Conservation (phyloP, 352 stramenopile genomes). For the Pythium brachiatum region DNA sequence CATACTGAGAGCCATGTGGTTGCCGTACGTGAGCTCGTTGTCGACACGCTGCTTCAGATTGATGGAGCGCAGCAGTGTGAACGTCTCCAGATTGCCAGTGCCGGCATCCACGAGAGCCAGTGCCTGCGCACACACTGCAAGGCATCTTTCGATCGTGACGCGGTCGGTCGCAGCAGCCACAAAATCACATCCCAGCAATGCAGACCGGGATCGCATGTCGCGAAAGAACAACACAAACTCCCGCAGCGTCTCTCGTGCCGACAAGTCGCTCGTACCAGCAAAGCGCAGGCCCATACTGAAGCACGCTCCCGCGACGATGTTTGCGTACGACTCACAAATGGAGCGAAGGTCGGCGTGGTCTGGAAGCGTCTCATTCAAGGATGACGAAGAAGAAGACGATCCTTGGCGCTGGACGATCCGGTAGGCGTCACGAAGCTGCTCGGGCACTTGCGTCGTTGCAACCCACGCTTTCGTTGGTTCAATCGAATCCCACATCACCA, state of each 20-base stretch:
- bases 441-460: constrained; percentile 59
- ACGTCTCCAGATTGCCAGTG: constrained; percentile 92
- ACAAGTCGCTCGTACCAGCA: constrained; percentile 79
- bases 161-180: constrained; percentile 67
- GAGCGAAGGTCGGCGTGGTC: constrained; percentile 77
- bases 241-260: constrained; percentile 59
- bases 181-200: constrained; percentile 37
- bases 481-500: constrained; percentile 96
- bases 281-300: constrained; percentile 95
- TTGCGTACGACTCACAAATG: constrained; percentile 93
- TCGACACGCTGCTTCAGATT: constrained; percentile 79
- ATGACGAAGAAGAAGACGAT: background rate
- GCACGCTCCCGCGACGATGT: constrained; percentile 93
- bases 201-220: constrained; percentile 53
- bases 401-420: constrained; percentile 21
- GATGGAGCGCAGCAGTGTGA: constrained; percentile 90
- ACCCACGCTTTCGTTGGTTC: constrained; percentile 90
- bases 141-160: constrained; percentile 92
- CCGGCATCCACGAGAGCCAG: constrained; percentile 96
- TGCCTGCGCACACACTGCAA: constrained; percentile 89
- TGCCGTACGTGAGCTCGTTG: constrained; percentile 90
- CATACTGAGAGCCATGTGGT: constrained; percentile 94
- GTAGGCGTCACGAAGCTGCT: constrained; percentile 54
- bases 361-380: constrained; percentile 16
- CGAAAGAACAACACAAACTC: constrained; percentile 76